phyloP scores from a whole-genome alignment of 1,284 basidiomycete species.

The Apiotrichum veenhuisii region DNA sequence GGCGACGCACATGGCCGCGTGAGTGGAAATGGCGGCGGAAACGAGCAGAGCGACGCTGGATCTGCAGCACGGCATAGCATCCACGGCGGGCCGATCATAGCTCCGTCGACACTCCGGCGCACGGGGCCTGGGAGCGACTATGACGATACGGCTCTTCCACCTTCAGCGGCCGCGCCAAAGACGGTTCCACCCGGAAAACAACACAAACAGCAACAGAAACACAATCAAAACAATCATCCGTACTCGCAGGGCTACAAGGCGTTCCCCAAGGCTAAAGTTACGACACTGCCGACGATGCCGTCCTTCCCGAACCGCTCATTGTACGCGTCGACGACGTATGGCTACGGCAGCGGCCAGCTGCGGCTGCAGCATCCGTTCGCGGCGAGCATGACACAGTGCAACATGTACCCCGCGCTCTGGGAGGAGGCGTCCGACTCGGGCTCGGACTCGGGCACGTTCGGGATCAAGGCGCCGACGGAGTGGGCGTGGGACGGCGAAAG shows the following conservation, averaged over 20 bases:
- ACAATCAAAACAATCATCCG: neutral
- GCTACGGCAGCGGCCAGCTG: too few relatives aligned
- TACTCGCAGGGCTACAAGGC: neutral
- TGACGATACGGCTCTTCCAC: too few relatives aligned
- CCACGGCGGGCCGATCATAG: neutral
- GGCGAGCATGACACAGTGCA: neutral
- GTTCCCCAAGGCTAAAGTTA: too few relatives aligned
- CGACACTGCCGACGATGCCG: too few relatives aligned
- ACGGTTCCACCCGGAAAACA: too few relatives aligned
- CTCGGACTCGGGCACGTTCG: slow-evolving; percentile 1
- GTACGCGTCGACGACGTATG: too few relatives aligned
- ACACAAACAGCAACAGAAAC: neutral
- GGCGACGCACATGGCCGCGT: too few relatives aligned
- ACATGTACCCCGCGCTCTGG: neutral
- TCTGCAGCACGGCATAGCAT: neutral
- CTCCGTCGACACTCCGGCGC: neutral
- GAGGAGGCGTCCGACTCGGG: neutral
- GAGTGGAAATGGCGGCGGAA: too few relatives aligned
- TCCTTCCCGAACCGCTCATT: too few relatives aligned
- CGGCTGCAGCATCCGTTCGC: neutral
- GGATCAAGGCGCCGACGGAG: neutral
- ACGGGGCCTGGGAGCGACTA: neutral
- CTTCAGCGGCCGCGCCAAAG: too few relatives aligned
- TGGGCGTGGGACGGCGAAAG: neutral
- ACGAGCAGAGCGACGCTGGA: too few relatives aligned